These are phyloP conservation scores for Gossypium mustelinum DNA, from an alignment of 345 rosid species.

Conservation along the genomic window DNA sequence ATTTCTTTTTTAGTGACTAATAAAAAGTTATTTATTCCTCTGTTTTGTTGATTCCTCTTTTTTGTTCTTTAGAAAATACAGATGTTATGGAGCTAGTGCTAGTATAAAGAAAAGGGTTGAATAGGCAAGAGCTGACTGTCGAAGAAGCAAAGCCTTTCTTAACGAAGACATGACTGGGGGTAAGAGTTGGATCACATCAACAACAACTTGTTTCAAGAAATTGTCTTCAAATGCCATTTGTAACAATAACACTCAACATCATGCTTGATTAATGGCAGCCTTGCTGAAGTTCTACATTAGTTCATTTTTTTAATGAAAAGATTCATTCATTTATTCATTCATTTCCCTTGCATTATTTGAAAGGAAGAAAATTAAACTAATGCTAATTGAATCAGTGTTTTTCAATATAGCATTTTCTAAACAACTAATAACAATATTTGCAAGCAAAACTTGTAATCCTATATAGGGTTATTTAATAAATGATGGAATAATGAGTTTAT, in stretches of 20 bases:
- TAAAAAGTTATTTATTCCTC: no score
- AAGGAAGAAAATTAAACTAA: background rate
- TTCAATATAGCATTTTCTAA: background rate
- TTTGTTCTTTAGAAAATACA: background rate
- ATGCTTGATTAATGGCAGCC: background rate
- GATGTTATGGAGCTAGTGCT: background rate
- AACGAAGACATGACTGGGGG: conserved; percentile 13
- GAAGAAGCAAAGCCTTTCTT: conserved; percentile 8
- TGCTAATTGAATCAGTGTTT: background rate
- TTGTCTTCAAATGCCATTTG: background rate
- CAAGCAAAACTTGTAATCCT: no score
- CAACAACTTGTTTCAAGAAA: conserved; percentile 1
- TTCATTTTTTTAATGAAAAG: no score
- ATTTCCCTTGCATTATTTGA: background rate
- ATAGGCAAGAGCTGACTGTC: background rate
- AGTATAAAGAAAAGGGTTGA: background rate
- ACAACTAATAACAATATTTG: no score
- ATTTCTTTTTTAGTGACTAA: no score
- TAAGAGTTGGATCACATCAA: conserved; percentile 7
- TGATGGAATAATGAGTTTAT: no score
- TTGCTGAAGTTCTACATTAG: background rate
- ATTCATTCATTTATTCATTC: no score
- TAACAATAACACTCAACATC: background rate
- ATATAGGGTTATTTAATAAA: no score
- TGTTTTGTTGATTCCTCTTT: background rate